A percentile compares a stretch with the other conserved stretches of the same genome.
phyloP scores from a whole-genome alignment of 192 early-diverging fungal species.

The Coemansia sp. region DNA sequence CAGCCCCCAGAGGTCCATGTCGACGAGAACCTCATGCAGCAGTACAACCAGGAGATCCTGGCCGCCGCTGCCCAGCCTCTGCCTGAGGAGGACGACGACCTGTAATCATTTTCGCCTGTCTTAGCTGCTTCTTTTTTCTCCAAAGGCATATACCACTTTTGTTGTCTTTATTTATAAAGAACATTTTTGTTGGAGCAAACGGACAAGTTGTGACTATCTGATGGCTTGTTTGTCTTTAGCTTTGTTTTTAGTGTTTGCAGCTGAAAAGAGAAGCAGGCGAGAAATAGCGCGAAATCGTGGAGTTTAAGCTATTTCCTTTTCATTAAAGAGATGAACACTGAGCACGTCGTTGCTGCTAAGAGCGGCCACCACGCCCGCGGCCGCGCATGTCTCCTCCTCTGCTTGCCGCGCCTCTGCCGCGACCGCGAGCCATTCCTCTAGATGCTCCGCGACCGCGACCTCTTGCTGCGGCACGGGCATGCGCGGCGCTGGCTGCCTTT shows the following conservation, averaged over 20 bases:
- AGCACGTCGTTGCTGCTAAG: too few relatives aligned
- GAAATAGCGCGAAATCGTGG: too few relatives aligned
- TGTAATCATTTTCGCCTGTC: constrained; percentile 23
- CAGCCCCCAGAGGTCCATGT: constrained; percentile 90
- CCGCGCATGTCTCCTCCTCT: constrained; percentile 24
- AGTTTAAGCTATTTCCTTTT: too few relatives aligned
- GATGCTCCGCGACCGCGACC: constrained; percentile 18
- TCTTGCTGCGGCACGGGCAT: constrained; percentile 3
- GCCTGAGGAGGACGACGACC: constrained; percentile 75
- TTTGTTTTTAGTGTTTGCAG: too few relatives aligned
- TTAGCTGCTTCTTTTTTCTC: background rate
- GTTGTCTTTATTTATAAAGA: too few relatives aligned
- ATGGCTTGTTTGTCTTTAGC: too few relatives aligned
- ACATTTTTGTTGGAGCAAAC: background rate
- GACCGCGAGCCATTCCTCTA: constrained; percentile 6
- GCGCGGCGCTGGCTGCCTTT: constrained; percentile 12
- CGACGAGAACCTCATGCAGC: constrained; percentile 70
- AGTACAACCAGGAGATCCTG: constrained; percentile 78
- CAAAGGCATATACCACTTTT: background rate
- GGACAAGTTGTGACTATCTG: too few relatives aligned
- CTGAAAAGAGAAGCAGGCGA: too few relatives aligned
- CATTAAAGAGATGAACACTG: too few relatives aligned
- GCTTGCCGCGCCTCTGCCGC: background rate
- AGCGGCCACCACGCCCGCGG: constrained; percentile 12
- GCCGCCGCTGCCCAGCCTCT: constrained; percentile 81